Conservation (phyloP, 2,329 filamentous ascomycete genomes). For the Furcasterigmium sp. region DNA sequence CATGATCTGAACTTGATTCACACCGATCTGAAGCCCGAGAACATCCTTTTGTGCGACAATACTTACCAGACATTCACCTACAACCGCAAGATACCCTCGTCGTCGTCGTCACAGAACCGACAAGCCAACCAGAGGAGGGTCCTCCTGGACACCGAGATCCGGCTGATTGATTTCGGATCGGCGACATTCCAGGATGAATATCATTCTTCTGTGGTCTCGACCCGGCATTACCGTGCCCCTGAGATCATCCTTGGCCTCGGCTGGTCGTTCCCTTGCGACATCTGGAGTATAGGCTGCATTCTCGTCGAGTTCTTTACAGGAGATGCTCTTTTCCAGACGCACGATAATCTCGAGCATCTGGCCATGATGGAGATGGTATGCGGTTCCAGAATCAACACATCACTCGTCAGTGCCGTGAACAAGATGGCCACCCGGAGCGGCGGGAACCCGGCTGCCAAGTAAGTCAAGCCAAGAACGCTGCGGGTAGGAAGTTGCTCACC, state of each 20-base stretch:
- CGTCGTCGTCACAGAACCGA: conserved; percentile 53
- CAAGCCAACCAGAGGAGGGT: conserved; percentile 61
- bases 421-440: conserved; percentile 51
- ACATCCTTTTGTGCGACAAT: conserved; percentile 62
- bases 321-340: conserved; percentile 66
- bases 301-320: conserved; percentile 69
- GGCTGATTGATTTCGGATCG: conserved; percentile 67
- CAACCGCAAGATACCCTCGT: conserved; percentile 64
- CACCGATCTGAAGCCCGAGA: conserved; percentile 71
- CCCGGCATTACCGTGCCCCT: conserved; percentile 63
- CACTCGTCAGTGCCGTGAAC: conserved; percentile 52
- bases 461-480: conserved; percentile 19
- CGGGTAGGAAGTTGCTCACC: conserved; percentile 18
- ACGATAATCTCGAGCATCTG: conserved; percentile 66
- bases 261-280: conserved; percentile 68
- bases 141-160: conserved; percentile 63
- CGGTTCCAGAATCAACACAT: conserved; percentile 50
- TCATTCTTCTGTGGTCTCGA: conserved; percentile 66
- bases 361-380: conserved; percentile 73
- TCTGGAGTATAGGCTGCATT: conserved; percentile 71
- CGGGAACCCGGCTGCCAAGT: conserved; percentile 62
- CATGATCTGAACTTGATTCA: conserved; percentile 97
- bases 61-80: conserved; percentile 67
- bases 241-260: conserved; percentile 67
- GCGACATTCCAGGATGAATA: conserved; percentile 71